Conservation (phyloP, 192 early-diverging fungal species). For the Spinellus fusiger region DNA sequence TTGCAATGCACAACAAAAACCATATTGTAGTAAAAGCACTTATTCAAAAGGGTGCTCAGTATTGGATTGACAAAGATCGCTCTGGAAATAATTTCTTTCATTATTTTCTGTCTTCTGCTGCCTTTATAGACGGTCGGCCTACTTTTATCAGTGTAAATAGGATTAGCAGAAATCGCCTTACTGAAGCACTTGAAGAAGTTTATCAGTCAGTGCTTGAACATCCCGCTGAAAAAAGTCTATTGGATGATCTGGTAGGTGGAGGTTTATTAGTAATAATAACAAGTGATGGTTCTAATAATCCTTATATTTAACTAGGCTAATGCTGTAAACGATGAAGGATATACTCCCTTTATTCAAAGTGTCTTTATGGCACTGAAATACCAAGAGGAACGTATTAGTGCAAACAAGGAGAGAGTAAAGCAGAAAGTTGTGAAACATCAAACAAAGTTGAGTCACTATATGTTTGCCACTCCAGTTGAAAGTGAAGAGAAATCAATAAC, state of each 20-base stretch:
- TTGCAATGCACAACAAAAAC: slow-evolving; percentile 11
- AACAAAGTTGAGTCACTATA: background rate
- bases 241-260: no score
- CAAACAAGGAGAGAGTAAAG: slow-evolving; percentile 2
- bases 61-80: background rate
- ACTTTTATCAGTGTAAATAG: background rate
- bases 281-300: background rate
- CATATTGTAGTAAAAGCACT: slow-evolving; percentile 14
- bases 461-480: background rate
- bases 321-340: slow-evolving; percentile 15
- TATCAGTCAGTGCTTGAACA: slow-evolving; percentile 6
- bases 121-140: background rate
- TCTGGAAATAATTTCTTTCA: slow-evolving; percentile 27
- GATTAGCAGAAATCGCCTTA: background rate
- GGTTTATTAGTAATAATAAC: no score
- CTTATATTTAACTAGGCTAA: slow-evolving; percentile 19
- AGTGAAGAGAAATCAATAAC: background rate
- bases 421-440: background rate
- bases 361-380: background rate
- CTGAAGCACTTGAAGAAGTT: background rate
- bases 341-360: slow-evolving; percentile 19
- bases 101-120: slow-evolving; percentile 10
- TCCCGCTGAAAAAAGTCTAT: no score
- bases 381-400: slow-evolving; percentile 7
- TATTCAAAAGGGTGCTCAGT: slow-evolving; percentile 21